These are phyloP conservation scores for Volvox carteri DNA, from an alignment of 163 green algal species.

Conservation along the genomic window DNA sequence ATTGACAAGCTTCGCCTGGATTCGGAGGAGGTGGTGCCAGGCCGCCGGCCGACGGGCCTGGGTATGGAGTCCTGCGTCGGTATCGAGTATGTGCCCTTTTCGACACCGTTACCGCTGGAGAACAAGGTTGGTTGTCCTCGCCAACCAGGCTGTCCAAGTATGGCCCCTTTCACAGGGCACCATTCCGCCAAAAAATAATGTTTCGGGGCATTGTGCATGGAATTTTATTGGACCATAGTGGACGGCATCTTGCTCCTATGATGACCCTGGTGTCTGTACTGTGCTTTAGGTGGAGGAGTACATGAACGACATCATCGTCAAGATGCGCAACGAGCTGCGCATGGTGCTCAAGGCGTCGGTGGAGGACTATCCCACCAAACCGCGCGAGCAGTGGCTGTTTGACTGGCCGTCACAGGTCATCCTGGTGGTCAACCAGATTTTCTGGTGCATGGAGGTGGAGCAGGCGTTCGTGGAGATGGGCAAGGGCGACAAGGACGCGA, in stretches of 20 bases:
- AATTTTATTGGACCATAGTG: too few species aligned
- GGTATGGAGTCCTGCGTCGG: constrained; percentile 92
- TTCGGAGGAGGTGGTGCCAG: constrained; percentile 70
- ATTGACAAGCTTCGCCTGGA: constrained; percentile 90
- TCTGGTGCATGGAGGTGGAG: constrained; percentile 92
- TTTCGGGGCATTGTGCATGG: too few species aligned
- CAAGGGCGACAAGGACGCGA: constrained; percentile 78
- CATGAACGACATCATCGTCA: constrained; percentile 89
- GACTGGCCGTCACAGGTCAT: constrained; percentile 91
- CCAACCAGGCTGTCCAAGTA: too few species aligned
- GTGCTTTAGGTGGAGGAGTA: constrained; percentile 88
- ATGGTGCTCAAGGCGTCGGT: constrained; percentile 78
- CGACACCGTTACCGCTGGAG: constrained; percentile 79
- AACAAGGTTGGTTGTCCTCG: constrained; percentile 76
- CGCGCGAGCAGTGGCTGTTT: constrained; percentile 87
- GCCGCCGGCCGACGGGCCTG: constrained; percentile 75
- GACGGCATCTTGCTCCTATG: too few species aligned
- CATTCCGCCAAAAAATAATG: too few species aligned
- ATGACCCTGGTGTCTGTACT: too few species aligned
- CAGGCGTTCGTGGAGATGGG: constrained; percentile 80
- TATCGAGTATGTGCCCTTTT: constrained; percentile 84
- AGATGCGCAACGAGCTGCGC: constrained; percentile 90
- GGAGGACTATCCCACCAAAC: constrained; percentile 82
- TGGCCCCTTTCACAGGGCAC: too few species aligned
- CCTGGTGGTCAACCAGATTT: constrained; percentile 93